Evolutionary conservation across 768 basidiomycete species (phyloP).

Genomic region (Podaxis sp.): DNA sequence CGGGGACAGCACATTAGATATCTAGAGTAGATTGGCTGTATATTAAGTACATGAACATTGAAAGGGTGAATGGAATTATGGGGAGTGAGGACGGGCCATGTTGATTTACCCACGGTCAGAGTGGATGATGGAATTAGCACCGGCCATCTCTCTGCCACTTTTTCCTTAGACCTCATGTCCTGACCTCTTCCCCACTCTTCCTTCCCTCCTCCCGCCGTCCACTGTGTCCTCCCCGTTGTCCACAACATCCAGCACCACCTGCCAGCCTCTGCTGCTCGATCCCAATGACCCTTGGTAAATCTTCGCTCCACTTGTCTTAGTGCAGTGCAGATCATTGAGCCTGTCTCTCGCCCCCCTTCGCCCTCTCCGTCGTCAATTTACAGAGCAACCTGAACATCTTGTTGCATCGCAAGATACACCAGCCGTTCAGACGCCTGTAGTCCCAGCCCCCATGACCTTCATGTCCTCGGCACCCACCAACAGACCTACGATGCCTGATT

Average conservation of each 20-base stretch:
- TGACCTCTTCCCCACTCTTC: conserved; percentile 19
- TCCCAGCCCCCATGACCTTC: conserved; percentile 14
- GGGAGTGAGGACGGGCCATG: conserved; percentile 10
- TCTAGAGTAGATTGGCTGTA: conserved; percentile 17
- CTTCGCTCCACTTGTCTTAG: conserved; percentile 17
- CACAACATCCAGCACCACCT: background rate
- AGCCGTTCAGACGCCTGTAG: conserved; percentile 4
- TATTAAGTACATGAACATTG: background rate
- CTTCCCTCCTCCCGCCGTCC: conserved; percentile 8
- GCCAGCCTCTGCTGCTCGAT: background rate
- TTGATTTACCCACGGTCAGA: conserved; percentile 40
- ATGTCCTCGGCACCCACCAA: conserved; percentile 14
- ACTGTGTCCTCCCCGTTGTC: background rate
- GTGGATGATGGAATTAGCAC: conserved; percentile 18
- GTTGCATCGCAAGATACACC: conserved; percentile 4
- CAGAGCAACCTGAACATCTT: conserved; percentile 14
- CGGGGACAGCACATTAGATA: conserved; percentile 7
- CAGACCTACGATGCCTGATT: conserved; percentile 17
- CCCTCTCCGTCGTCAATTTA: background rate
- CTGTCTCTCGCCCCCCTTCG: conserved; percentile 7
- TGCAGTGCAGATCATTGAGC: conserved; percentile 14
- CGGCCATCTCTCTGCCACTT: conserved; percentile 19
- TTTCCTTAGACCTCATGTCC: conserved; percentile 27
- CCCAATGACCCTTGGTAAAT: conserved; percentile 12
- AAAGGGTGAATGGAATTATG: background rate